A percentile compares a stretch with the other conserved stretches of the same genome.
Conservation (phyloP, 768 basidiomycete genomes). For the Leccinum olivaceopallidum region DNA sequence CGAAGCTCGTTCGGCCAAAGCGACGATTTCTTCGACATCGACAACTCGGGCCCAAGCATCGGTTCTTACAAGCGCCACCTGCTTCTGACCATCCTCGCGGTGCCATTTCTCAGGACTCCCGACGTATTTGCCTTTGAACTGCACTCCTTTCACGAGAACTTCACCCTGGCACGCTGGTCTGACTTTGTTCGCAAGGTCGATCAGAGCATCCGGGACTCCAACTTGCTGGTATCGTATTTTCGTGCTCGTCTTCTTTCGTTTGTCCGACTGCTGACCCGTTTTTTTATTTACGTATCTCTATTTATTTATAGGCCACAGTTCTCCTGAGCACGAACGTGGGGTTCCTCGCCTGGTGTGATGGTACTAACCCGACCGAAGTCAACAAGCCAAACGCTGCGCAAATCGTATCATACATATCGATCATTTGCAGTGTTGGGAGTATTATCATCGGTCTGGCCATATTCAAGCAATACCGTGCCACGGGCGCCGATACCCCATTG, state of each 20-base stretch:
- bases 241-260: background rate
- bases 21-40: slow-evolving; percentile 35
- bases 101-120: slow-evolving; percentile 27
- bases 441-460: slow-evolving; percentile 31
- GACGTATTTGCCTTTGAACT: slow-evolving; percentile 31
- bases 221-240: slow-evolving; percentile 24
- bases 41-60: slow-evolving; percentile 11
- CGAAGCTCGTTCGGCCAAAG: slow-evolving; percentile 32
- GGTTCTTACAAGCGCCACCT: slow-evolving; percentile 22
- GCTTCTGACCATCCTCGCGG: slow-evolving; percentile 22
- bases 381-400: slow-evolving; percentile 19
- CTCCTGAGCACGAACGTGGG: slow-evolving; percentile 27
- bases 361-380: slow-evolving; percentile 1
- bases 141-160: slow-evolving; percentile 29
- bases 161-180: slow-evolving; percentile 29
- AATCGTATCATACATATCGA: slow-evolving; percentile 32
- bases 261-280: background rate
- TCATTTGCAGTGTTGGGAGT: slow-evolving; percentile 31
- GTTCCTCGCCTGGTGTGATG: slow-evolving; percentile 19
- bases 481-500: slow-evolving; percentile 32
- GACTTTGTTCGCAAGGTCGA: slow-evolving; percentile 33
- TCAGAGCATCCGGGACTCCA: slow-evolving; percentile 34
- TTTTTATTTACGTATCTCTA: background rate
- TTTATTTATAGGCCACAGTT: slow-evolving; percentile 27
- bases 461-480: slow-evolving; percentile 36